Evolutionary conservation across 2,329 filamentous ascomycete species (phyloP), one percentile per base, ranked within the genome.

Genomic region (Talaromyces sp.): DNA sequence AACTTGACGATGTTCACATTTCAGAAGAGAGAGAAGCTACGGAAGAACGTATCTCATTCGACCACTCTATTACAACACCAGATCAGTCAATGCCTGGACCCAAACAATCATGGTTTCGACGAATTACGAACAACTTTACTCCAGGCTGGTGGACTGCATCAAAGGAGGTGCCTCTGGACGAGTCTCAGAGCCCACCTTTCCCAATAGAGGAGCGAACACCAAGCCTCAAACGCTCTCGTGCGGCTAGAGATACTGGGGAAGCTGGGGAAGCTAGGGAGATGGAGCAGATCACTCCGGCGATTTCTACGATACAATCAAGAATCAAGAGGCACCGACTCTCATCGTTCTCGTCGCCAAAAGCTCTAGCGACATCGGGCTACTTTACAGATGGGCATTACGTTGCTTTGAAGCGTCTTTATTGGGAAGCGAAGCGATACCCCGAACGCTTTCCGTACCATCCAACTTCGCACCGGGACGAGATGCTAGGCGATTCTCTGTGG

Each of bases 401-500:
- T 19, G 72, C 74, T 19, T 73, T 80, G 63, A 76, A 76, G 59
- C 74, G 73, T 58, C 67, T 80, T 49, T 80, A 80, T 60, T 75
- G 72, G 61, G 64, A 75, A 66, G 77, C 78, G 43, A 77, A 79
- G 70, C 70, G 67, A 52, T 71, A 69, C 24, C 78, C 78, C 3
- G 75, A 78, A 47, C 71, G 69, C 3, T 79, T 80, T 63, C 72
- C 74, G 33, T 80, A 79, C 64, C 69, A 74, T 43, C 69, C 77
- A 33, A 70, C 73, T 10, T 68, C 73, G 19, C 71, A 74, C 16
- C 77, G 77, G 45, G 69, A 74, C 49, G 72, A 74, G 31, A 79
- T 80, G 62, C 73, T 80, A 57, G 78, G 78, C 33, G 76, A 78
- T 68, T 78, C 75, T 73, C 77, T 80, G 56, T 79, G 75, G 75